phyloP scores from a whole-genome alignment of 345 rosid species.

The Ceriops zippeliana region DNA sequence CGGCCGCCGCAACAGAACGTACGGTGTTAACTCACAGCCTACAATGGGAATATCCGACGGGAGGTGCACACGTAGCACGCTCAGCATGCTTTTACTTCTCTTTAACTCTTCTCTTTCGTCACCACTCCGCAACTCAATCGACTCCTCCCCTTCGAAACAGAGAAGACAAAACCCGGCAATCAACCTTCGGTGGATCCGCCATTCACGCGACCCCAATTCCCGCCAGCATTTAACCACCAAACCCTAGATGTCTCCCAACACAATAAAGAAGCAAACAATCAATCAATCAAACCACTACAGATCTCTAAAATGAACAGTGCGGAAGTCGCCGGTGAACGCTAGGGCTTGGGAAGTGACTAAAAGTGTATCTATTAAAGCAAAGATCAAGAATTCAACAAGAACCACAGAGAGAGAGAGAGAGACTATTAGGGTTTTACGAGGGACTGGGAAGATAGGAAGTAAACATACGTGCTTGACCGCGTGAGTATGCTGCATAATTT shows the following conservation, averaged over 20 bases:
- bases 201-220: slow-evolving; percentile 17
- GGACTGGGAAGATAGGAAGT: neutral
- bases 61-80: slow-evolving; percentile 85
- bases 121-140: slow-evolving; percentile 31
- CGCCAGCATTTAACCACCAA: slow-evolving; percentile 20
- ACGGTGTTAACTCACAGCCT: slow-evolving; percentile 94
- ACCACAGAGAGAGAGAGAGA: neutral
- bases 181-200: slow-evolving; percentile 23
- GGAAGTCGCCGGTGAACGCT: neutral
- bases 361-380: neutral
- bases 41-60: slow-evolving; percentile 97
- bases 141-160: slow-evolving; percentile 11
- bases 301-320: neutral
- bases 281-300: neutral
- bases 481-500: too few species aligned
- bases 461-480: too few species aligned
- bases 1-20: slow-evolving; percentile 72
- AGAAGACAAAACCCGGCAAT: neutral
- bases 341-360: neutral
- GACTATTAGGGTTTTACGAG: slow-evolving; percentile 21
- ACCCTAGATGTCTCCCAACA: slow-evolving; percentile 9
- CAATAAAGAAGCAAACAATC: neutral
- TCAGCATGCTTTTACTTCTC: slow-evolving; percentile 66
- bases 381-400: neutral
- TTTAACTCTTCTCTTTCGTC: slow-evolving; percentile 35